phyloP scores from a whole-genome alignment of 148 eudicot genomes.

The Chenopodium berlandieri region DNA sequence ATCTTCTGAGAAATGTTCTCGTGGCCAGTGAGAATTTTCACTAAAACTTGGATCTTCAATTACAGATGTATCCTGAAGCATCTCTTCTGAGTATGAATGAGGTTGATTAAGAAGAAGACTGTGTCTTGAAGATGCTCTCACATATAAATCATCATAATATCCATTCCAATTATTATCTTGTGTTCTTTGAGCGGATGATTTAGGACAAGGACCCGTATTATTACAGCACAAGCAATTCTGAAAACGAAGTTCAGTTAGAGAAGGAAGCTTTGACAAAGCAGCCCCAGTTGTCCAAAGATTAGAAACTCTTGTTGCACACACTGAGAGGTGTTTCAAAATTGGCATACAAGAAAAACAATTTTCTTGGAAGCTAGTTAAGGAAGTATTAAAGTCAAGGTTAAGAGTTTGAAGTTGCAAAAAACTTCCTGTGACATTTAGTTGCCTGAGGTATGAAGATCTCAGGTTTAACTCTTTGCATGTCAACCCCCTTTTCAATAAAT shows the following conservation, averaged over 20 bases:
- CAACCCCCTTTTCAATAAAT: constrained; percentile 44
- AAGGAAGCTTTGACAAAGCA: constrained; percentile 51
- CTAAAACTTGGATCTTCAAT: constrained; percentile 23
- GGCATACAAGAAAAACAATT: constrained; percentile 60
- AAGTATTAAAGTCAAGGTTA: constrained; percentile 63
- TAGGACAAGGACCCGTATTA: constrained; percentile 50
- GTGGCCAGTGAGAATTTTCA: constrained; percentile 7
- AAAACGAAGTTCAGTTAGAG: constrained; percentile 55
- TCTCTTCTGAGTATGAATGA: constrained; percentile 22
- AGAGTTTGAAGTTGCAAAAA: constrained; percentile 50
- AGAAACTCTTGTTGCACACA: constrained; percentile 59
- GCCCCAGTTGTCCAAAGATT: constrained; percentile 57
- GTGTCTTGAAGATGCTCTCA: constrained; percentile 7
- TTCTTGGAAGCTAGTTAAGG: constrained; percentile 45
- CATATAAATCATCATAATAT: constrained; percentile 12
- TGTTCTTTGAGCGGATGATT: constrained; percentile 23
- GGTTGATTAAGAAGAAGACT: constrained; percentile 6
- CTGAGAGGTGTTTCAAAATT: constrained; percentile 50
- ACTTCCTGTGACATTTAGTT: constrained; percentile 43
- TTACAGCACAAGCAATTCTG: constrained; percentile 60
- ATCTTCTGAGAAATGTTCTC: constrained; percentile 18
- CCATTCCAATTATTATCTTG: constrained; percentile 6
- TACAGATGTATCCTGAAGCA: constrained; percentile 14
- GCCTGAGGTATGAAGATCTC: constrained; percentile 37
- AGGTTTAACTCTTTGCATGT: constrained; percentile 45